Evolutionary conservation across 176 grass and related monocot genomes (phyloP), one percentile per base, ranked within the genome.

Genomic region (Zoysia pacifica): DNA sequence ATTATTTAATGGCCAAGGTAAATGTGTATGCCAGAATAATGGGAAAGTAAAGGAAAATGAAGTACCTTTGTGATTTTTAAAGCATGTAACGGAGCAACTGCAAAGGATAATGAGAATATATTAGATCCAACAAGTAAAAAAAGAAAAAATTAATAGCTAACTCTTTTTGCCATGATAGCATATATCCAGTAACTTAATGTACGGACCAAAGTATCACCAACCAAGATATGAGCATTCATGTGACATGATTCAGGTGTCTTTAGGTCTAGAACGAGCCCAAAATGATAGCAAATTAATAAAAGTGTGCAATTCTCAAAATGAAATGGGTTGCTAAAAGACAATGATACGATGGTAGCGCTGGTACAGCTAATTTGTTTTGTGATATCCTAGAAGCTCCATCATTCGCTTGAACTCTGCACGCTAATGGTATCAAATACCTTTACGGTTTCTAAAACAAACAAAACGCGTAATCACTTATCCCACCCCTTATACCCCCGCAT

Each of bases 21-120:
- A 48, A 70, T 55, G 43, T 14, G 42, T 35, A 56, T 64, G 35
- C 16, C 15, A 87, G 37, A 15, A 47, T 46, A 53, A 70, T 84
- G 46, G 54, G 77, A 73, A 3, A 72, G 43, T 48, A 5, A 58
- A 19, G 18, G 56, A 19, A 77, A 77, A 38, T 65, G 5, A 74
- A 72, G 40, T 87, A 98, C 95, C 95, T 98, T 98, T 98, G 79
- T 98, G 96, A 71, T 91, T 94, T 82, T 93, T 98, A 69, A 94
- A 98, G 84, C 96, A 98, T 74, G 56, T 67, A 81, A 98, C 86
- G 3, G 96, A 98, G 73, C 92, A 98, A 89, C 92, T 98, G 96
- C 86, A 89, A 67, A 11, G 9, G 70, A 80, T 44, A 81, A 87
- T 45, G 19, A 81, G 8, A 15, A 1, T 38, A 81, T 59, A 77